A percentile compares a stretch with the other conserved stretches of the same genome.
Conservation (phyloP, 306 rosid genomes). For the Cucurbita maxima region DNA sequence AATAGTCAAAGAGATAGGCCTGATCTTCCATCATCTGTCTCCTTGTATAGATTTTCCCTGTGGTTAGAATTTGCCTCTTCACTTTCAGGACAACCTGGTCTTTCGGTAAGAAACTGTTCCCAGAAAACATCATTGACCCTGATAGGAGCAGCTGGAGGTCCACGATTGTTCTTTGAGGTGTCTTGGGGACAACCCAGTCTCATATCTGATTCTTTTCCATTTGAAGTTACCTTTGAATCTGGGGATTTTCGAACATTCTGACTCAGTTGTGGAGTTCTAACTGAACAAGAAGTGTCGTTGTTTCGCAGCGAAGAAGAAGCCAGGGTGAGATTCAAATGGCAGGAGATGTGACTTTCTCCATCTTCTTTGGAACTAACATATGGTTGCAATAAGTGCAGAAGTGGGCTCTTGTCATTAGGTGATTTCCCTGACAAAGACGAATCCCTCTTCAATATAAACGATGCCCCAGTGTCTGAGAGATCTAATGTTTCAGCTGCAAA, state of each 20-base stretch:
- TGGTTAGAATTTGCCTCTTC: constrained; percentile 88
- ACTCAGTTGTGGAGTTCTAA: constrained; percentile 36
- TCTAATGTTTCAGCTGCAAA: constrained; percentile 64
- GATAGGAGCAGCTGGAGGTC: constrained; percentile 33
- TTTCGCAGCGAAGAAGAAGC: constrained; percentile 60
- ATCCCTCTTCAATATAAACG: constrained; percentile 68
- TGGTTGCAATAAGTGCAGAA: constrained; percentile 43
- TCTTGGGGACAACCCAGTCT: constrained; percentile 26
- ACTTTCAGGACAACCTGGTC: constrained; percentile 83
- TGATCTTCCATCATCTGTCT: constrained; percentile 47
- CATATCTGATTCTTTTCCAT: constrained; percentile 36
- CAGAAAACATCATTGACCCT: constrained; percentile 83
- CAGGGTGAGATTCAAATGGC: constrained; percentile 75
- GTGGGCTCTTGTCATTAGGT: constrained; percentile 28
- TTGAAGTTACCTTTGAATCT: constrained; percentile 27
- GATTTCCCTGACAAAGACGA: constrained; percentile 35
- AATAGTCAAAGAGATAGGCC: constrained; percentile 6
- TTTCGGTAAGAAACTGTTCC: constrained; percentile 97
- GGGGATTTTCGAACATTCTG: constrained; percentile 38
- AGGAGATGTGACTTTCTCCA: constrained; percentile 64
- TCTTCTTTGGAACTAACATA: constrained; percentile 45
- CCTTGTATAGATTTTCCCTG: constrained; percentile 36
- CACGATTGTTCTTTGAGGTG: constrained; percentile 34
- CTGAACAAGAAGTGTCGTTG: constrained; percentile 35
- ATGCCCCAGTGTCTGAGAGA: constrained; percentile 84